Conservation (phyloP, 129 eudicot genomes). For the Silybum marianum region DNA sequence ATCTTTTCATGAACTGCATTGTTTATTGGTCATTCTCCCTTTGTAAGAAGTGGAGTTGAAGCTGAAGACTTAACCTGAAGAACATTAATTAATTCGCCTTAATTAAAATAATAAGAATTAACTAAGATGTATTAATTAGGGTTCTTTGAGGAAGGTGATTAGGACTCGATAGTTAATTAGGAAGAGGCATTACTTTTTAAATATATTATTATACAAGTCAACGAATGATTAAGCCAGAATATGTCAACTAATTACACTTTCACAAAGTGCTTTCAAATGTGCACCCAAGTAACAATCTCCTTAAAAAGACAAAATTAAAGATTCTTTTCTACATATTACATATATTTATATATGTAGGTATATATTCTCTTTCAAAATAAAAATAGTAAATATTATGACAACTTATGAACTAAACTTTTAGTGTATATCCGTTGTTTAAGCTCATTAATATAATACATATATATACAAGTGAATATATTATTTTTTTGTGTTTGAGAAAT, state of each 20-base stretch:
- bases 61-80: not conserved
- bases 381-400: too few species aligned
- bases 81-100: slow-evolving; percentile 1
- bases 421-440: not conserved
- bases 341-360: not conserved
- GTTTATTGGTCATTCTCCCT: slow-evolving; percentile 17
- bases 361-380: not conserved
- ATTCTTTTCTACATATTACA: not conserved
- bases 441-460: too few species aligned
- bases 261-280: slow-evolving; percentile 29
- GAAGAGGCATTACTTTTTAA: slow-evolving; percentile 25
- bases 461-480: too few species aligned
- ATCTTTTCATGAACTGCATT: slow-evolving; percentile 6
- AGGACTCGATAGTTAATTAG: slow-evolving; percentile 25
- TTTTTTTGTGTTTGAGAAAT: too few species aligned
- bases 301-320: slow-evolving; percentile 15
- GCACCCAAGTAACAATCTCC: slow-evolving; percentile 25
- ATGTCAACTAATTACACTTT: slow-evolving; percentile 34
- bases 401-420: not conserved
- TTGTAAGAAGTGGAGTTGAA: slow-evolving; percentile 13
- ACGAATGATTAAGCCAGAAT: slow-evolving; percentile 31
- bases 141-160: slow-evolving; percentile 35
- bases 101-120: too few species aligned
- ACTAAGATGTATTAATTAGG: slow-evolving; percentile 1
- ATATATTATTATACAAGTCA: slow-evolving; percentile 32